Percentiles rank a stretch among this genome's conserved stretches.
phyloP scores from a whole-genome alignment of 371 early-diverging fungal genomes.

The Saksenaea oblongispora region DNA sequence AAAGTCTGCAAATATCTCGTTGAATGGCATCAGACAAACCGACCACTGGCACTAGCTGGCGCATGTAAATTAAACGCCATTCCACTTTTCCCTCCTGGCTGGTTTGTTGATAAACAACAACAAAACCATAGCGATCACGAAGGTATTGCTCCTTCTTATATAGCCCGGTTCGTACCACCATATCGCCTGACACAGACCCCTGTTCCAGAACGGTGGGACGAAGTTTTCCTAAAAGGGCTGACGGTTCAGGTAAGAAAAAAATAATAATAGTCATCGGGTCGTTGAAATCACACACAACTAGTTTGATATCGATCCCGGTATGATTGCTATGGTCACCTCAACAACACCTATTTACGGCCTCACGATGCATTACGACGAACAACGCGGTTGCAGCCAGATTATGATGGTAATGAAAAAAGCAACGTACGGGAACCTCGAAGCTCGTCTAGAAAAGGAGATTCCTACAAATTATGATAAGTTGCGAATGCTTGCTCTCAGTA shows the following conservation, averaged over 20 bases:
- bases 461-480: constrained; percentile 38
- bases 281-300: constrained; percentile 6
- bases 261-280: constrained; percentile 7
- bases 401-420: constrained; percentile 46
- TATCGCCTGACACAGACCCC: constrained; percentile 25
- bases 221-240: constrained; percentile 45
- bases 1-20: constrained; percentile 33
- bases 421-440: constrained; percentile 39
- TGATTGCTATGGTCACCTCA: constrained; percentile 19
- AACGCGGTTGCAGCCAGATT: constrained; percentile 33
- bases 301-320: constrained; percentile 30
- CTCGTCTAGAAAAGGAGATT: constrained; percentile 25
- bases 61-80: constrained; percentile 28
- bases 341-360: constrained; percentile 33
- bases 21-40: constrained; percentile 39
- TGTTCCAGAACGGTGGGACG: constrained; percentile 47
- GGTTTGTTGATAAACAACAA: constrained; percentile 39
- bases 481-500: constrained; percentile 33
- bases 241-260: constrained; percentile 35
- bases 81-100: constrained; percentile 42
- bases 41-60: constrained; percentile 30
- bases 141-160: constrained; percentile 42
- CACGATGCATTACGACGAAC: constrained; percentile 34
- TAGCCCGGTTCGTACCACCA: constrained; percentile 44
- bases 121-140: constrained; percentile 26